Conservation (phyloP, 129 eudicot species). For the Solidago caesia region DNA sequence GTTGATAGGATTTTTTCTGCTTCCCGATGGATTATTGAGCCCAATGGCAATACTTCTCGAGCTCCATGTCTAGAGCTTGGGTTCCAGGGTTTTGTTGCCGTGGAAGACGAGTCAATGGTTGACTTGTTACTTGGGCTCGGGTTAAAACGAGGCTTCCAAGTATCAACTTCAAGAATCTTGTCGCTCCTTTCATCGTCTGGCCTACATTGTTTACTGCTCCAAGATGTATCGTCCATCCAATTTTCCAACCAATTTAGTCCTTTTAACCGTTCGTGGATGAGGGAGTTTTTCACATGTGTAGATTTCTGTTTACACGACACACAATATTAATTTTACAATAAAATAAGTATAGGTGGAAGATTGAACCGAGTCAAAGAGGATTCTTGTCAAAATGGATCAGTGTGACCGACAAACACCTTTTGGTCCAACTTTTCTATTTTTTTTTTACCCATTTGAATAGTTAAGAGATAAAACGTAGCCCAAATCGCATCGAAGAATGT, state of each 20-base stretch:
- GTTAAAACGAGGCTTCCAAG: slow-evolving; percentile 69
- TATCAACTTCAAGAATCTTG: slow-evolving; percentile 91
- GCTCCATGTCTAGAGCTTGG: slow-evolving; percentile 45
- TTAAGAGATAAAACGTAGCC: neutral
- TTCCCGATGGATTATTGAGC: slow-evolving; percentile 50
- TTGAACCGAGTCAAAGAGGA: neutral
- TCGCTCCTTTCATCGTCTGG: slow-evolving; percentile 64
- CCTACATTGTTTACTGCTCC: slow-evolving; percentile 44
- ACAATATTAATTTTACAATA: neutral
- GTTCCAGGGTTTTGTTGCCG: slow-evolving; percentile 48
- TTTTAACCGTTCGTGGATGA: slow-evolving; percentile 27
- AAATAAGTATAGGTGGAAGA: neutral
- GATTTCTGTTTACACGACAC: slow-evolving; percentile 37
- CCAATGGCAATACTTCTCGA: slow-evolving; percentile 42
- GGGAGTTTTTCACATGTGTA: slow-evolving; percentile 33
- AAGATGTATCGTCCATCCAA: slow-evolving; percentile 68
- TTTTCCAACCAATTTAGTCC: slow-evolving; percentile 57
- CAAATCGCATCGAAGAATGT: neutral
- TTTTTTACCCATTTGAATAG: neutral
- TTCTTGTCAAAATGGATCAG: neutral
- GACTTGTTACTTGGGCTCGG: slow-evolving; percentile 38
- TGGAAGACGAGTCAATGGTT: slow-evolving; percentile 21
- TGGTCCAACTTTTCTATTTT: neutral
- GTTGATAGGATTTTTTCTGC: slow-evolving; percentile 42
- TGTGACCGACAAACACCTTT: neutral